Conservation (phyloP, 2,329 filamentous ascomycete species). For the Claviceps sp. region DNA sequence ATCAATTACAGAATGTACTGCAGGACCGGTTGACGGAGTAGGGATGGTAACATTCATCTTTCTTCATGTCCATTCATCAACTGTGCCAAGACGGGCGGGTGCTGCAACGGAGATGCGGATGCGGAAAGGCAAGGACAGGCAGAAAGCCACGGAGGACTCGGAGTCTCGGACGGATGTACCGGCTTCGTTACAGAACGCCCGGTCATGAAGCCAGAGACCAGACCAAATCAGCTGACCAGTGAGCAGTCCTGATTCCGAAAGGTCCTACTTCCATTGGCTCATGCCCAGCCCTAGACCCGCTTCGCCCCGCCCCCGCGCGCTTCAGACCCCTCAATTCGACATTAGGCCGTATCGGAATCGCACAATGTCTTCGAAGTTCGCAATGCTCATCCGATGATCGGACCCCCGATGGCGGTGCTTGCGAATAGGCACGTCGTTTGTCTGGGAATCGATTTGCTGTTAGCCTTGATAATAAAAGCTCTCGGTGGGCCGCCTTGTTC, state of each 20-base stretch:
- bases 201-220: no score
- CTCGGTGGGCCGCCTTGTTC: background rate
- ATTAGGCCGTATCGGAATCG: slow-evolving; percentile 6
- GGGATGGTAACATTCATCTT: no score
- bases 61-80: no score
- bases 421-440: background rate
- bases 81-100: no score
- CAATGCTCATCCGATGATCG: slow-evolving; percentile 12
- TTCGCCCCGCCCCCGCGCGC: background rate
- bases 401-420: slow-evolving; percentile 7
- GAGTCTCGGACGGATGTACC: background rate
- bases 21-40: background rate
- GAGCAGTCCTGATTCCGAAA: background rate
- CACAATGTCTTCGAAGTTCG: background rate
- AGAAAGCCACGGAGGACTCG: background rate
- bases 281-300: background rate
- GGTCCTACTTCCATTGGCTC: background rate
- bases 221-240: background rate
- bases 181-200: no score
- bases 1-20: background rate
- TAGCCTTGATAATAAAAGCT: slow-evolving; percentile 1
- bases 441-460: background rate
- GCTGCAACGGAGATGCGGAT: no score
- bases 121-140: background rate
- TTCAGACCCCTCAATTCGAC: background rate